Conservation (phyloP, 2,329 filamentous ascomycete genomes). For the Penicillium sp. region DNA sequence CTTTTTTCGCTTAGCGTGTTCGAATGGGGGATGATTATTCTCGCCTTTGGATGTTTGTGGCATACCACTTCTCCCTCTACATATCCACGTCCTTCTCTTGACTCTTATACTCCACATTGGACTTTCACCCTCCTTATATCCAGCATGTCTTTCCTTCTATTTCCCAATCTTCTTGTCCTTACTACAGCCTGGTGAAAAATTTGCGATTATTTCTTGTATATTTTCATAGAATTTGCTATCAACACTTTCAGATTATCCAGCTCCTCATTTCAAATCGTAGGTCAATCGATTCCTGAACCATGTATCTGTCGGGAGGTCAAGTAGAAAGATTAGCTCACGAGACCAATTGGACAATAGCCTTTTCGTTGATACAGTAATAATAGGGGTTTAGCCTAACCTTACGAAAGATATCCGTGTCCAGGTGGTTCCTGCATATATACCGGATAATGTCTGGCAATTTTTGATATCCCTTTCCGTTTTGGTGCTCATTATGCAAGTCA, state of each 20-base stretch:
- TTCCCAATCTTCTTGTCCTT: not conserved
- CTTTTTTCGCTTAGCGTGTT: constrained; percentile 25
- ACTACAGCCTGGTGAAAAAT: constrained; percentile 3
- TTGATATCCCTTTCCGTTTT: too few species aligned
- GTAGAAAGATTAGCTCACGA: too few species aligned
- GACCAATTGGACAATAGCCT: too few species aligned
- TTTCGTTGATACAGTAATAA: too few species aligned
- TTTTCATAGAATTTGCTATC: not conserved
- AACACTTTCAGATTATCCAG: not conserved
- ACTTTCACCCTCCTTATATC: not conserved
- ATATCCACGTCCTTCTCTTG: constrained; percentile 3
- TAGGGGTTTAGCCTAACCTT: too few species aligned
- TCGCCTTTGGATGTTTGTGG: constrained; percentile 3
- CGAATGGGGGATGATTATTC: constrained; percentile 9
- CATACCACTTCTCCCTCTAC: constrained; percentile 2
- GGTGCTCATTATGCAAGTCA: too few species aligned
- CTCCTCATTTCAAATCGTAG: not conserved
- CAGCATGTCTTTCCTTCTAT: constrained; percentile 6
- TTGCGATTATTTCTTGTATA: constrained; percentile 1
- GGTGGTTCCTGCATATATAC: not conserved
- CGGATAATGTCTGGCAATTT: too few species aligned
- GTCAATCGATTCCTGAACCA: too few species aligned
- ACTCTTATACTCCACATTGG: constrained; percentile 4
- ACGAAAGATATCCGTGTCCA: too few species aligned
- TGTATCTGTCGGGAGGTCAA: too few species aligned